These are phyloP conservation scores for Alternaria conjuncta DNA, from an alignment of 2,329 filamentous ascomycete species.

Conservation along the genomic window DNA sequence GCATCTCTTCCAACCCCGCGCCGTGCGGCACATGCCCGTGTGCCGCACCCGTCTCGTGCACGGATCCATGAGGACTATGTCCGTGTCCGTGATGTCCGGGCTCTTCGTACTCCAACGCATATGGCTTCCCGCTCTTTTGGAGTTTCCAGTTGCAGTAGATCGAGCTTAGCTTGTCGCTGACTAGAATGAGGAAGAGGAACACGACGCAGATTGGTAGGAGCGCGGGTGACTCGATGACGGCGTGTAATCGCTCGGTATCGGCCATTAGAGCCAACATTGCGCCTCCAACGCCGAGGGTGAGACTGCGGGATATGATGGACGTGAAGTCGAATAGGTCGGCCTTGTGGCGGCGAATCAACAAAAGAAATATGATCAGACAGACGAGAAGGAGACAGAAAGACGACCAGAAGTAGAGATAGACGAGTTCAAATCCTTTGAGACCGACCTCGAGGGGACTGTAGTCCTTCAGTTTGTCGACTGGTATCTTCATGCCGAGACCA, in stretches of 20 bases:
- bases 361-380: constrained; percentile 47
- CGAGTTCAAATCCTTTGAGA: constrained; percentile 36
- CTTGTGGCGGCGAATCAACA: constrained; percentile 50
- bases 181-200: constrained; percentile 43
- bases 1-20: not conserved
- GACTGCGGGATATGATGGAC: constrained; percentile 40
- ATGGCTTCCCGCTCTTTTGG: constrained; percentile 38
- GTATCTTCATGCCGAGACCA: constrained; percentile 44
- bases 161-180: constrained; percentile 40
- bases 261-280: constrained; percentile 40
- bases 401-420: constrained; percentile 49
- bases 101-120: constrained; percentile 38
- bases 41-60: constrained; percentile 7
- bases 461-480: constrained; percentile 34
- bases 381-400: constrained; percentile 46
- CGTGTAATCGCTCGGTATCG: constrained; percentile 26
- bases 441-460: constrained; percentile 35
- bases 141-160: constrained; percentile 40
- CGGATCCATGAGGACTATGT: constrained; percentile 23
- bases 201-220: constrained; percentile 45
- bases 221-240: constrained; percentile 39
- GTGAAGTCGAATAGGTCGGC: constrained; percentile 50
- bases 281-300: constrained; percentile 34
- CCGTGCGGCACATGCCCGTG: not conserved
- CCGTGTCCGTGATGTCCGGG: constrained; percentile 29